Conservation (phyloP, 2,329 filamentous ascomycete species). For the Ceratocystis huliohia region DNA sequence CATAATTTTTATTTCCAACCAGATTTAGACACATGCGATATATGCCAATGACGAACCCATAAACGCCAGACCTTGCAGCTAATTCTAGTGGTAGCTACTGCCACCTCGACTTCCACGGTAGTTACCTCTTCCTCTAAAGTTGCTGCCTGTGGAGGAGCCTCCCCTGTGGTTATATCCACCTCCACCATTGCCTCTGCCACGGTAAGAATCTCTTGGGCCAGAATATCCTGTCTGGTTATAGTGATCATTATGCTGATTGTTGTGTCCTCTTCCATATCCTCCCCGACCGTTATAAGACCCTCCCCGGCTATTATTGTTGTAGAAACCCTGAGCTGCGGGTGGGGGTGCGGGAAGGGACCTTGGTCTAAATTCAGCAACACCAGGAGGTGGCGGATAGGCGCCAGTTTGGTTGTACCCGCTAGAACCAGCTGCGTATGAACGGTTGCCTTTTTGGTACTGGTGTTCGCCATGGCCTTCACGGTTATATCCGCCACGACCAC, state of each 20-base stretch:
- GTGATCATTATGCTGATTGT: constrained; percentile 10
- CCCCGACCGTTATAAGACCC: constrained; percentile 13
- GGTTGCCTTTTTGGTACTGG: constrained; percentile 22
- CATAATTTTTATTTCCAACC: neutral
- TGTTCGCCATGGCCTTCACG: constrained; percentile 15
- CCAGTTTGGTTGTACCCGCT: constrained; percentile 24
- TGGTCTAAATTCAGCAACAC: constrained; percentile 32
- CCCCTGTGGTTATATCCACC: constrained; percentile 11
- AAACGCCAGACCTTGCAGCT: neutral
- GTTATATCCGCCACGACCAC: constrained; percentile 28
- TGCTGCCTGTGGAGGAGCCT: constrained; percentile 2
- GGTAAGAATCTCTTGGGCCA: constrained; percentile 10
- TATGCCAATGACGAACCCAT: neutral
- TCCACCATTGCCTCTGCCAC: constrained; percentile 12
- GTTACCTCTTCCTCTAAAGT: constrained; percentile 12
- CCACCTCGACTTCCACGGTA: constrained; percentile 18
- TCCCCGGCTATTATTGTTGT: constrained; percentile 20
- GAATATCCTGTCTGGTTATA: constrained; percentile 9
- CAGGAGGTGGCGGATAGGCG: constrained; percentile 36
- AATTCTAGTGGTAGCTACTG: constrained; percentile 13
- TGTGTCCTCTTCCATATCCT: constrained; percentile 6
- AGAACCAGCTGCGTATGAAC: constrained; percentile 20
- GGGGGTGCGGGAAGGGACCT: constrained; percentile 37
- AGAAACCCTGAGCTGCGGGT: constrained; percentile 21
- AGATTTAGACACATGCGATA: neutral